Evolutionary conservation across 225 moss, liverwort and hornwort species (phyloP), one percentile per base, ranked within the genome.

Genomic region (Polytrichum commune): DNA sequence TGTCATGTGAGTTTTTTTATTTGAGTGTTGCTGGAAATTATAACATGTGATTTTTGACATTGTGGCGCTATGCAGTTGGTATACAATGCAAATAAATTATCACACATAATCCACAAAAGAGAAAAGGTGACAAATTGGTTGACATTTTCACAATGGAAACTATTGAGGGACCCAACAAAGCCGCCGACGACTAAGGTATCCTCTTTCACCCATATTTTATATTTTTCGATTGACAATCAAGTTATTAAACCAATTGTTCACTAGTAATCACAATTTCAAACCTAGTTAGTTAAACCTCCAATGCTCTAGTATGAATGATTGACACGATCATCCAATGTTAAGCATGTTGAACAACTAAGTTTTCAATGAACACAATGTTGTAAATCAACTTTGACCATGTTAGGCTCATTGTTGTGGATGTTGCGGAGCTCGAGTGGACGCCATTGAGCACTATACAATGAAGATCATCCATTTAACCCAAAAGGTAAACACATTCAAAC

Each of bases 1-100:
- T 9, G 9, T 35, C 35, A 46, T 13, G 3, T 16, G 38, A 10
- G 3, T 3, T 13, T 46, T 13, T 46, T 46, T 3, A 13, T n/a
- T n/a, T n/a, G n/a, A n/a, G n/a, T 46, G 46, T 46, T 46, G 16
- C 16, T 46, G 13, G 13, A 46, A 38, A 13, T 16, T 4, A 4
- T 46, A 16, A 46, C 46, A 46, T 4, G 16, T 13, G 46, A 16
- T 46, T 46, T 4, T 22, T 58, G 58, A 6, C 9, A 58, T 58
- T n/a, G 6, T 58, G 24, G 6, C 6, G 1, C 7, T 74, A 76
- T 78, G 64, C 81, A 96, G 90, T 75, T 90, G 5, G 82, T 92
- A 13, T 90, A 90, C 25, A 85, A 96, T 69, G 84, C 96, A 33
- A 95, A 89, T 65, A 75, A 72, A 68, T 70, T 95, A 18, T 82